These are phyloP conservation scores for Globisporangium iwayamae DNA, from an alignment of 352 stramenopile species.

Conservation along the genomic window DNA sequence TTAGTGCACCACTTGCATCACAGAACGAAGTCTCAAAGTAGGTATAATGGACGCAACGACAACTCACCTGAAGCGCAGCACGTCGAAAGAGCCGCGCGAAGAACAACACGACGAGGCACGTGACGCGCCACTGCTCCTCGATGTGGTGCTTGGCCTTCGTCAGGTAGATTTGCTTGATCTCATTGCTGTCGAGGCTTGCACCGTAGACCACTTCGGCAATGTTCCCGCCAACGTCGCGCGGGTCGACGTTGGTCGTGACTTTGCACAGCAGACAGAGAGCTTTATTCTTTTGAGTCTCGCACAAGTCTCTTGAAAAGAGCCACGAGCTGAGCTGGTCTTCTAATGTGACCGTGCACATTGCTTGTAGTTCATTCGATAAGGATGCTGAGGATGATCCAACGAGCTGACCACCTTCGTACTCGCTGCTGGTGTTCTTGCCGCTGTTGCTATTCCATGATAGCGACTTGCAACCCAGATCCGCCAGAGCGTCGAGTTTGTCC, in stretches of 20 bases:
- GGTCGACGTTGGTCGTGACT: conserved; percentile 24
- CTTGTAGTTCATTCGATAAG: conserved; percentile 3
- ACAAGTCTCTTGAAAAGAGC: conserved; percentile 24
- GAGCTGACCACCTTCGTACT: background rate
- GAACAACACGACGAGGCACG: conserved; percentile 30
- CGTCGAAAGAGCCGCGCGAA: conserved; percentile 35
- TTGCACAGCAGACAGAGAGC: conserved; percentile 16
- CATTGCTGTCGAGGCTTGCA: conserved; percentile 28
- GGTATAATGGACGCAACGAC: background rate
- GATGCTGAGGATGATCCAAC: background rate
- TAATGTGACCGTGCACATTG: conserved; percentile 6
- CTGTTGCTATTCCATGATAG: background rate
- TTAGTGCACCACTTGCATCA: background rate
- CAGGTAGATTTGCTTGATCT: conserved; percentile 28
- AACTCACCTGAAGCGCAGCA: conserved; percentile 22
- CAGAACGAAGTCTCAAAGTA: background rate
- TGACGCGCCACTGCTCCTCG: conserved; percentile 31
- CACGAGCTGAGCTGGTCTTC: conserved; percentile 8
- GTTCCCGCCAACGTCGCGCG: conserved; percentile 27
- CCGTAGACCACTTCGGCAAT: conserved; percentile 33
- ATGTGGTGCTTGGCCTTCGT: conserved; percentile 21
- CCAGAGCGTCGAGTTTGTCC: conserved; percentile 2
- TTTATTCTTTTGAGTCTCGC: background rate
- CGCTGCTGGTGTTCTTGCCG: background rate
- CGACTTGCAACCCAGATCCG: background rate